phyloP scores from a whole-genome alignment of 495 filamentous ascomycete genomes.

The Pyronema omphalodes region DNA sequence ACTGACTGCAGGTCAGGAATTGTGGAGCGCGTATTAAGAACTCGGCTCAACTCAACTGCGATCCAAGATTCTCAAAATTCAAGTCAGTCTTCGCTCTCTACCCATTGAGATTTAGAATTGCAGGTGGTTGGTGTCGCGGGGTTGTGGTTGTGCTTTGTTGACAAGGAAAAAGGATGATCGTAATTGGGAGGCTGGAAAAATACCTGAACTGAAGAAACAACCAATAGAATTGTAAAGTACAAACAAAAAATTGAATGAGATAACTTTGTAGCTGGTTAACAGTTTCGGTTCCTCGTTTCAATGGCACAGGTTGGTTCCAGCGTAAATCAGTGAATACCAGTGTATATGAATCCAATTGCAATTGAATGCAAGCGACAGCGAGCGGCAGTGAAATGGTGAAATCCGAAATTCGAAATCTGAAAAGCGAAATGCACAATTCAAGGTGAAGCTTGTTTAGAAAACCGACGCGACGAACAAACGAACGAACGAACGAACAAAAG shows the following conservation, averaged over 20 bases:
- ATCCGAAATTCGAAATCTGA: no score
- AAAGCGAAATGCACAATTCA: neutral
- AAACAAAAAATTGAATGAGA: neutral
- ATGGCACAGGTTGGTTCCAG: no score
- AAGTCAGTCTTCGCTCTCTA: neutral
- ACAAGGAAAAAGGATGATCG: neutral
- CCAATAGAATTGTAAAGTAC: neutral
- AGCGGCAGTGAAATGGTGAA: no score
- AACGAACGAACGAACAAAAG: no score
- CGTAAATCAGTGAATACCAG: no score
- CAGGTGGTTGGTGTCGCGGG: constrained; percentile 1
- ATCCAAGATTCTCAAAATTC: no score
- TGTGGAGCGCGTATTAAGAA: neutral
- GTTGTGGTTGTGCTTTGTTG: neutral
- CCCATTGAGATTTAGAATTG: neutral
- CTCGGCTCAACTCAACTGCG: neutral
- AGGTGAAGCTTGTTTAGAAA: neutral
- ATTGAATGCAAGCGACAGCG: no score
- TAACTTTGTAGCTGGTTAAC: neutral
- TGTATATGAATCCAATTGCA: no score
- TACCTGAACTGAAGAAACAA: neutral
- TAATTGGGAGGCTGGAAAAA: neutral
- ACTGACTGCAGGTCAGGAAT: neutral
- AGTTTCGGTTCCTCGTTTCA: no score
- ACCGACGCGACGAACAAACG: neutral